Conservation (phyloP, 441 rosid genomes). For the Pelargonium citronellum region DNA sequence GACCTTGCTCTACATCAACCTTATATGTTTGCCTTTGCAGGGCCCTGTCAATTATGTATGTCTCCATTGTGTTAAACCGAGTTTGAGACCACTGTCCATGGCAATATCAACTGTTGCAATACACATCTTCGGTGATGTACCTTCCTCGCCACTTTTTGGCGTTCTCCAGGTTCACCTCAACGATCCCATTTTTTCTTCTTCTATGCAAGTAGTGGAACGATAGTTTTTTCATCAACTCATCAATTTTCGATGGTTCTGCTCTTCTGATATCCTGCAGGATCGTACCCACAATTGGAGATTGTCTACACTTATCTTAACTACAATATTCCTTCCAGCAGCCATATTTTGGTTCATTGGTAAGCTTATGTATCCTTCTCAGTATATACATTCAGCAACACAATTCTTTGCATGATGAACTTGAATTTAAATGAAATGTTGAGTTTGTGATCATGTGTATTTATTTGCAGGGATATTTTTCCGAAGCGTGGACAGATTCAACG, state of each 20-base stretch:
- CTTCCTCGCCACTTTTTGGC: slow-evolving; percentile 71
- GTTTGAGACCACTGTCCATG: slow-evolving; percentile 69
- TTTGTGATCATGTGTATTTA: slow-evolving; percentile 9
- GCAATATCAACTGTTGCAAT: slow-evolving; percentile 63
- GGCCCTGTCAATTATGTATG: slow-evolving; percentile 65
- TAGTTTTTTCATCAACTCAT: background rate
- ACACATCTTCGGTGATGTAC: slow-evolving; percentile 71
- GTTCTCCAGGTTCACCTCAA: slow-evolving; percentile 42
- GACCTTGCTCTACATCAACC: background rate
- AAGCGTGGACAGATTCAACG: slow-evolving; percentile 48
- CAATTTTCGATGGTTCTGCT: background rate
- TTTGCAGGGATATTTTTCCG: slow-evolving; percentile 55
- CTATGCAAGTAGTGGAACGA: background rate
- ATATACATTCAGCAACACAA: background rate
- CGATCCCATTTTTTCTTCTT: background rate
- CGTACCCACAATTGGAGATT: slow-evolving; percentile 65
- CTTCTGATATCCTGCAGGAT: slow-evolving; percentile 24
- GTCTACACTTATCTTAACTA: slow-evolving; percentile 70
- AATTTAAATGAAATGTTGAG: background rate
- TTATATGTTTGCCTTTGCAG: slow-evolving; percentile 28
- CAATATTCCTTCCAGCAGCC: slow-evolving; percentile 70
- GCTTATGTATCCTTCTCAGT: background rate
- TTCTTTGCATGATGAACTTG: background rate
- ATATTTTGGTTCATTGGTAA: slow-evolving; percentile 70
- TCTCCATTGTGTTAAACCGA: slow-evolving; percentile 66